Evolutionary conservation across 768 basidiomycete species (phyloP).

Genomic region (Psilocybe sp.): DNA sequence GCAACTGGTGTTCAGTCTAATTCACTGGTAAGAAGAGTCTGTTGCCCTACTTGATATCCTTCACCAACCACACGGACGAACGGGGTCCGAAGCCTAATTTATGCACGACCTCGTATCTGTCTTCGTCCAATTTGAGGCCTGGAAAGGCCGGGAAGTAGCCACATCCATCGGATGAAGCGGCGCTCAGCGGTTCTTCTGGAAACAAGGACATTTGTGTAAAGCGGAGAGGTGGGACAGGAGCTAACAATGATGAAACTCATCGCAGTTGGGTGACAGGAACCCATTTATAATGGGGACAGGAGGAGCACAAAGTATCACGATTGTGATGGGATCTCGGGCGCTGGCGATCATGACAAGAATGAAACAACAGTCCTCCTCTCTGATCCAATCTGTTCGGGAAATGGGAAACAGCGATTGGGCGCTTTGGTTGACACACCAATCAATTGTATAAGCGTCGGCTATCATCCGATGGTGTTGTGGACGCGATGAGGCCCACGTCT

Average conservation of each 20-base stretch:
- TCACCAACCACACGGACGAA: slow-evolving; percentile 14
- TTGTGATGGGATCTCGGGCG: neutral
- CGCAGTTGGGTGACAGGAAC: too few relatives aligned
- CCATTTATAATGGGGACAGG: neutral
- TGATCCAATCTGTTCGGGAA: too few relatives aligned
- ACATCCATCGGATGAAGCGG: slow-evolving; percentile 7
- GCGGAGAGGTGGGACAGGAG: too few relatives aligned
- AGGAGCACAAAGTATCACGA: neutral
- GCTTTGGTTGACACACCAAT: too few relatives aligned
- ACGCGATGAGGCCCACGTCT: too few relatives aligned
- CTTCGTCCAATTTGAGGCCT: slow-evolving; percentile 10
- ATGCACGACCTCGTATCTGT: slow-evolving; percentile 8
- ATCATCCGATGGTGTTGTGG: too few relatives aligned
- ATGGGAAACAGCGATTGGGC: too few relatives aligned
- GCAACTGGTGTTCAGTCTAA: neutral
- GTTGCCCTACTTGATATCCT: slow-evolving; percentile 1
- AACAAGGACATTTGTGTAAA: slow-evolving; percentile 8
- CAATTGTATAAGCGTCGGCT: too few relatives aligned
- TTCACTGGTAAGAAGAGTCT: neutral
- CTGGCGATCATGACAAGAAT: too few relatives aligned
- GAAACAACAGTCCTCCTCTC: too few relatives aligned
- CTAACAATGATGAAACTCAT: too few relatives aligned
- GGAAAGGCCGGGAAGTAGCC: slow-evolving; percentile 17
- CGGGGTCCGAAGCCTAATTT: slow-evolving; percentile 15
- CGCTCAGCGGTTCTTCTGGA: slow-evolving; percentile 17